Evolutionary conservation across 2,329 filamentous ascomycete species (phyloP).

Genomic region (Exophiala alcalophila): DNA sequence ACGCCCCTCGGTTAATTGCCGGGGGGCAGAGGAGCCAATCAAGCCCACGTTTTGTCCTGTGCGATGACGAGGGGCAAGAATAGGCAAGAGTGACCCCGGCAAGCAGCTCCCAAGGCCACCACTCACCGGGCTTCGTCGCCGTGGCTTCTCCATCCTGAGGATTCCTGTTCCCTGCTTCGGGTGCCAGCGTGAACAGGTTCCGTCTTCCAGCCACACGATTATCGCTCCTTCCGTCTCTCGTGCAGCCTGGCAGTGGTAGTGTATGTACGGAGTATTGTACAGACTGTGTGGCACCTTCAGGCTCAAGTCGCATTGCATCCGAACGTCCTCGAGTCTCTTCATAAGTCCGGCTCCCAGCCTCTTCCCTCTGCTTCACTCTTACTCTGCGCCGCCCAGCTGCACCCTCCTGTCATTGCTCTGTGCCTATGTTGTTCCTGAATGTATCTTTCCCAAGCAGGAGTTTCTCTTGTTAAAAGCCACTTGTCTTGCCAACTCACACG

Average conservation of each 20-base stretch:
- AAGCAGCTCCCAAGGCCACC: not conserved
- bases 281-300: too few relatives aligned
- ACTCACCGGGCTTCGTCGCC: conserved; percentile 1
- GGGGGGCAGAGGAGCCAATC: too few relatives aligned
- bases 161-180: too few relatives aligned
- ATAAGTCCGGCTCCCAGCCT: not conserved
- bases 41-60: too few relatives aligned
- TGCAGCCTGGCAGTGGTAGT: too few relatives aligned
- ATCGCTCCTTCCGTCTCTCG: too few relatives aligned
- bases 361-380: not conserved
- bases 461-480: not conserved
- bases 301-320: not conserved
- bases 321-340: too few relatives aligned
- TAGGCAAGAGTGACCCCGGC: not conserved
- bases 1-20: too few relatives aligned
- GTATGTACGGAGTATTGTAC: too few relatives aligned
- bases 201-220: too few relatives aligned
- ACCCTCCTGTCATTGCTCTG: not conserved
- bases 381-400: not conserved
- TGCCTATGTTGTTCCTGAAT: not conserved
- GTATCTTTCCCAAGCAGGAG: not conserved
- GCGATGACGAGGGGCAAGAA: not conserved
- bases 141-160: too few relatives aligned
- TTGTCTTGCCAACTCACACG: conserved; percentile 1
- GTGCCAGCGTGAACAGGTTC: too few relatives aligned